Conservation (phyloP, 257 asterid species). For the Jacaranda mimosifolia region DNA sequence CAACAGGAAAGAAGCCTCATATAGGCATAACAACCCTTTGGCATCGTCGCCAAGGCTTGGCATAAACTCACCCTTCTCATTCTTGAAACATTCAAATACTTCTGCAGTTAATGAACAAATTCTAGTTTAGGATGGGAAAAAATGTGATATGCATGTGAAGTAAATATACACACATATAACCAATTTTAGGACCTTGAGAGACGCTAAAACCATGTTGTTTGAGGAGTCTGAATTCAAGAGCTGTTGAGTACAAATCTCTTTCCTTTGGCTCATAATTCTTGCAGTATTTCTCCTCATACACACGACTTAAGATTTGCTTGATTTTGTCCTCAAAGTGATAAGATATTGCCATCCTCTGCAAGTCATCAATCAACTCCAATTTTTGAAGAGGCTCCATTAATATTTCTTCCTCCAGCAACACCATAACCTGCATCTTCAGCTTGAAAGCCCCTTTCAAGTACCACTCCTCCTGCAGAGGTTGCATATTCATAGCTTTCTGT, state of each 20-base stretch:
- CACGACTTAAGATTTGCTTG: background rate
- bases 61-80: background rate
- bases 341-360: slow-evolving; percentile 36
- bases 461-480: slow-evolving; percentile 13
- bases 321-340: slow-evolving; percentile 36
- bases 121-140: too few relatives aligned
- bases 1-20: slow-evolving; percentile 45
- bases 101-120: background rate
- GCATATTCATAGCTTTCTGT: background rate
- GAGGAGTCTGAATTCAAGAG: slow-evolving; percentile 36
- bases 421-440: slow-evolving; percentile 32
- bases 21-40: slow-evolving; percentile 36
- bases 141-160: too few relatives aligned
- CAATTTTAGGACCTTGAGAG: slow-evolving; percentile 31
- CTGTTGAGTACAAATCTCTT: slow-evolving; percentile 32
- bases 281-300: background rate
- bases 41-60: slow-evolving; percentile 26
- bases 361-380: slow-evolving; percentile 41
- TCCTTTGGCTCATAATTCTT: background rate
- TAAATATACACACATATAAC: too few relatives aligned
- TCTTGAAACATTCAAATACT: background rate
- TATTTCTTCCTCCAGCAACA: slow-evolving; percentile 14
- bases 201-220: slow-evolving; percentile 34
- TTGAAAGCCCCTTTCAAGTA: background rate
- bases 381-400: background rate